phyloP scores from a whole-genome alignment of 2,329 filamentous ascomycete species.

The Xylaria sp. region DNA sequence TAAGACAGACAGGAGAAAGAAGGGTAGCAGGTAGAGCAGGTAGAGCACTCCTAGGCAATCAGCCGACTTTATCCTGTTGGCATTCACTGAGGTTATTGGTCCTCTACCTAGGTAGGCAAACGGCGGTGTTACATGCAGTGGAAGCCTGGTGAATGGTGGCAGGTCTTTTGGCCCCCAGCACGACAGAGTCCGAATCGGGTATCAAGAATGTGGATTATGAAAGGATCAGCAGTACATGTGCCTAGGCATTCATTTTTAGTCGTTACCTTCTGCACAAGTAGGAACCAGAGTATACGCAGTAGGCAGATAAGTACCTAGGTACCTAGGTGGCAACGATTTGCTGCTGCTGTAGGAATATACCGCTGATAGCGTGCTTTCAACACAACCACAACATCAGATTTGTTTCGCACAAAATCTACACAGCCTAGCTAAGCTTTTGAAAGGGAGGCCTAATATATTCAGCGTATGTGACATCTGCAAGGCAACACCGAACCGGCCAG shows the following conservation, averaged over 20 bases:
- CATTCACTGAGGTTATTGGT: background rate
- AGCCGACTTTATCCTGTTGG: background rate
- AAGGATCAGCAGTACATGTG: background rate
- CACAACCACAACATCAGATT: no score
- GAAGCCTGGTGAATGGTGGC: background rate
- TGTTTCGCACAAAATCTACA: no score
- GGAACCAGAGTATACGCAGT: no score
- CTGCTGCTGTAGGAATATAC: no score
- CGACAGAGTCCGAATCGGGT: background rate
- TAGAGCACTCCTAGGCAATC: background rate
- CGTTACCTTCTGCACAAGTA: background rate
- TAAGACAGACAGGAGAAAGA: background rate
- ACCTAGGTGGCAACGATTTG: no score
- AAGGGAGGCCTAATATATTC: no score
- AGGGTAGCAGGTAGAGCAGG: background rate
- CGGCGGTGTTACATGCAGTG: background rate
- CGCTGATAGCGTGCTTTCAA: no score
- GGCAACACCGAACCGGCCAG: background rate
- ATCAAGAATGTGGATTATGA: slow-evolving; percentile 2
- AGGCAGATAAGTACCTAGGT: no score
- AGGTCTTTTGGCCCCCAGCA: background rate
- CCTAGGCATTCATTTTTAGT: background rate
- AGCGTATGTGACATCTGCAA: no score
- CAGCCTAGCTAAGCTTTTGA: no score
- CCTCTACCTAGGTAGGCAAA: background rate